Evolutionary conservation across 176 grass and related monocot species (phyloP).

Genomic region (Oryza australiensis): DNA sequence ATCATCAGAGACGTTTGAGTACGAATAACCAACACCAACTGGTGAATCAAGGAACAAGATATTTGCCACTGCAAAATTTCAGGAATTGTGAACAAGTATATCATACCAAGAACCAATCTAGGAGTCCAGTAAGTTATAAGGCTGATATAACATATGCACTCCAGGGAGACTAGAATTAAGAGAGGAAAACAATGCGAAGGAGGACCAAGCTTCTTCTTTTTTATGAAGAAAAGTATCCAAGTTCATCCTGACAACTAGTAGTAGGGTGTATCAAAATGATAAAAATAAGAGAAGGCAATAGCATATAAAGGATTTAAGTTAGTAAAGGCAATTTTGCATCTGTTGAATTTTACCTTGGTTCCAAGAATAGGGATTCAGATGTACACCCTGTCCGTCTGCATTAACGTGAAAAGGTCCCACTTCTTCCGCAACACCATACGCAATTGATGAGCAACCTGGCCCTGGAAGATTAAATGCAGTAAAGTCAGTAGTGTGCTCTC

Average conservation of each 20-base stretch:
- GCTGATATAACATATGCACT: conserved; percentile 6
- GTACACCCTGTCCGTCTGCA: conserved; percentile 72
- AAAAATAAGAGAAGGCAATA: neutral
- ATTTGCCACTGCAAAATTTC: conserved; percentile 74
- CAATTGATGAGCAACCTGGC: conserved; percentile 95
- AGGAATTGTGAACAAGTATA: conserved; percentile 32
- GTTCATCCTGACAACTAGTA: neutral
- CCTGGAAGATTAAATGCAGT: conserved; percentile 43
- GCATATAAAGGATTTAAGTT: conserved; percentile 17
- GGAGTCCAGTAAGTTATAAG: conserved; percentile 14
- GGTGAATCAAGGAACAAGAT: conserved; percentile 95
- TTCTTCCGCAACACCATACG: conserved; percentile 91
- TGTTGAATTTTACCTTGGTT: conserved; percentile 68
- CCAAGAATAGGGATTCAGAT: conserved; percentile 92
- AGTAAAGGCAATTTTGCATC: neutral
- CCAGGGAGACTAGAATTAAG: neutral
- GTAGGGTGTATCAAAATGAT: neutral
- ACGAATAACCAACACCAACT: conserved; percentile 95
- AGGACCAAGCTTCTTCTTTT: neutral
- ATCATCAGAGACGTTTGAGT: conserved; percentile 84
- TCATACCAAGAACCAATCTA: conserved; percentile 30
- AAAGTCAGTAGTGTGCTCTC: neutral
- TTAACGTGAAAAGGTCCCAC: conserved; percentile 95
- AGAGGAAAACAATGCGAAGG: neutral
- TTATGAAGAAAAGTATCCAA: neutral